Evolutionary conservation across 2,329 filamentous ascomycete species (phyloP), one percentile per base, ranked within the genome.

Genomic region (Arthroderma sp.): DNA sequence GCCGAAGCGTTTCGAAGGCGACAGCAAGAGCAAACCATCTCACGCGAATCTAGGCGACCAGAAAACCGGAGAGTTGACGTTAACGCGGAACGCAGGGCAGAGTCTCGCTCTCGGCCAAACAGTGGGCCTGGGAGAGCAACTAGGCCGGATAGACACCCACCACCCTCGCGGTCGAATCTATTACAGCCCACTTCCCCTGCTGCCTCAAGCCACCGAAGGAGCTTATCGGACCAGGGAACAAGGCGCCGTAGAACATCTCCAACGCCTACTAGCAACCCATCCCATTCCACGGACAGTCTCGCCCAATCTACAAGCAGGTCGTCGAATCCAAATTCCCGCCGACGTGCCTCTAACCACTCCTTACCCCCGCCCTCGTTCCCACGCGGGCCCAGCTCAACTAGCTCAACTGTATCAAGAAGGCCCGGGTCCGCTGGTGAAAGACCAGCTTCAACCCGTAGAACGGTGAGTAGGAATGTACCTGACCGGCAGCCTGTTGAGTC

Each of bases 1-100:
- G 88, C 87, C 1, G 85, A 93, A 56, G 86, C 86, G 1, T 94
- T 93, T 57, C 72, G 85, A 47, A 75, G 85, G 49, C 74, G 86
- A 29, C 86, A 93, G 57, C 58, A 42, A 38, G 42, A 28, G 7
- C 45, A 58, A 48, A 36, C 40, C 11, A 15, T 10, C 8, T 10
- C 36, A 22, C 38, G 34, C 29, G 33, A 28, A 32, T 28, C 44
- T 32, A 34, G 15, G 5, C 44, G 31, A 29, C 37, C 22, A 31
- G 34, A 33, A 36, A 39, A 32, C 27, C 32, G 36, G 11, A 38
- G 28, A 10, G 15, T 28, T 5, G 6, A 34, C 22, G 22, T 29
- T 11, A 28, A 29, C n/a, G 8, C 32, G 4, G 32, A 33, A n/a
- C 32, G 28, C 29, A 28, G 29, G 8, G 36, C 31, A 32, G 30